Evolutionary conservation across 257 asterid species (phyloP).

Genomic region (Euphrasia confusa): DNA sequence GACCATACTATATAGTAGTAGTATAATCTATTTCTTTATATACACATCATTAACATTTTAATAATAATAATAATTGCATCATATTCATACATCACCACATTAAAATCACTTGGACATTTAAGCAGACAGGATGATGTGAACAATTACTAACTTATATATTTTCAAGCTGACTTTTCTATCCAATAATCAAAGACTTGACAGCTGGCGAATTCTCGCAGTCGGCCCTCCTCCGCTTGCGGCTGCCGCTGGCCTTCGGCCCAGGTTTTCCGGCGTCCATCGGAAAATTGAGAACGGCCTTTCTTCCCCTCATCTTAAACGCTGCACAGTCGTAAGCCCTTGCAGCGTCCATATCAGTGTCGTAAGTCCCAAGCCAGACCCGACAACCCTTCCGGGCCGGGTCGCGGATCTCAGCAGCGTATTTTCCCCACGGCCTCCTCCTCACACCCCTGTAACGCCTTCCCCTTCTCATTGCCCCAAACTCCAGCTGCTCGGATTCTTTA

Average conservation of each 20-base stretch:
- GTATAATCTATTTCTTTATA: too few species aligned
- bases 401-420: constrained; percentile 83
- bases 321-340: constrained; percentile 89
- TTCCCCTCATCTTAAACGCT: constrained; percentile 81
- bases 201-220: too few species aligned
- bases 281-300: constrained; percentile 68
- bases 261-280: constrained; percentile 74
- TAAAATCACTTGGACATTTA: too few species aligned
- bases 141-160: too few species aligned
- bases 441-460: constrained; percentile 64
- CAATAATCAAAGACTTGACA: too few species aligned
- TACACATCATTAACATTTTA: too few species aligned
- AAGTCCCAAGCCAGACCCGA: constrained; percentile 86
- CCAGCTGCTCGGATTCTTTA: neutral
- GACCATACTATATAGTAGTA: too few species aligned
- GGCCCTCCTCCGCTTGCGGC: constrained; percentile 50
- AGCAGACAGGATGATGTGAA: too few species aligned
- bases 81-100: too few species aligned
- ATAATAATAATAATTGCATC: too few species aligned
- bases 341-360: constrained; percentile 57
- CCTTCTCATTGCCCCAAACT: constrained; percentile 5
- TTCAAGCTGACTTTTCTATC: too few species aligned
- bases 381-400: constrained; percentile 71
- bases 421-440: constrained; percentile 90
- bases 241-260: constrained; percentile 39